Percentiles rank a stretch among this genome's conserved stretches.
Conservation (phyloP, 164 flowering plant species). For the Tetrastigma voinierianum region DNA sequence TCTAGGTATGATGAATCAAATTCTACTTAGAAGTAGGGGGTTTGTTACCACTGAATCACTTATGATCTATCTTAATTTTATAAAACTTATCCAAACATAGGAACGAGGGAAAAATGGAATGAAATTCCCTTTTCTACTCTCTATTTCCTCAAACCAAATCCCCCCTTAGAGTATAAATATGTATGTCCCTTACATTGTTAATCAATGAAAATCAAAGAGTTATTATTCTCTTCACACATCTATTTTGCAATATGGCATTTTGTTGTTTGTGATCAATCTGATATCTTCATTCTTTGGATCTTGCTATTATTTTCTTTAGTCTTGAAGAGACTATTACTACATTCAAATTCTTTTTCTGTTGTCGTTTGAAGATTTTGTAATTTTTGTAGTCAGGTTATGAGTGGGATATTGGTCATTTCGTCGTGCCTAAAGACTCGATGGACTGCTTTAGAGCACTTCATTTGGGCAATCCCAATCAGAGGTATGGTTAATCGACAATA, state of each 20-base stretch:
- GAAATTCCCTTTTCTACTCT: too few species aligned
- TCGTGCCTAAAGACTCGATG: conserved; percentile 76
- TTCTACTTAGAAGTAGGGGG: too few species aligned
- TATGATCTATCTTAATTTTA: too few species aligned
- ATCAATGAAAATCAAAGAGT: too few species aligned
- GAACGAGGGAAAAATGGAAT: too few species aligned
- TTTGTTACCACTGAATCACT: too few species aligned
- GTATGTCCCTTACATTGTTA: too few species aligned
- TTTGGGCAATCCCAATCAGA: conserved; percentile 70
- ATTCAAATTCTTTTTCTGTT: background rate
- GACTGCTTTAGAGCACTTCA: conserved; percentile 92
- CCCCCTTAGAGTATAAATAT: too few species aligned
- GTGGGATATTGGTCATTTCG: conserved; percentile 93
- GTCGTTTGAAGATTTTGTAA: conserved; percentile 7
- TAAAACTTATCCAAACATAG: too few species aligned
- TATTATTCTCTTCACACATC: too few species aligned
- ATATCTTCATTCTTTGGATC: background rate
- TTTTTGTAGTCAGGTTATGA: conserved; percentile 67
- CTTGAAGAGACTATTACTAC: background rate
- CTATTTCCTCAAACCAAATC: too few species aligned
- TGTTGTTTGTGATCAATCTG: background rate
- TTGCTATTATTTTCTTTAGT: background rate
- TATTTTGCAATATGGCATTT: background rate
- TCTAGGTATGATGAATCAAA: too few species aligned
- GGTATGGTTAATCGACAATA: conserved; percentile 30